phyloP scores from a whole-genome alignment of 805 yeast genomes.

The Tetrapisispora namnaoensis region DNA sequence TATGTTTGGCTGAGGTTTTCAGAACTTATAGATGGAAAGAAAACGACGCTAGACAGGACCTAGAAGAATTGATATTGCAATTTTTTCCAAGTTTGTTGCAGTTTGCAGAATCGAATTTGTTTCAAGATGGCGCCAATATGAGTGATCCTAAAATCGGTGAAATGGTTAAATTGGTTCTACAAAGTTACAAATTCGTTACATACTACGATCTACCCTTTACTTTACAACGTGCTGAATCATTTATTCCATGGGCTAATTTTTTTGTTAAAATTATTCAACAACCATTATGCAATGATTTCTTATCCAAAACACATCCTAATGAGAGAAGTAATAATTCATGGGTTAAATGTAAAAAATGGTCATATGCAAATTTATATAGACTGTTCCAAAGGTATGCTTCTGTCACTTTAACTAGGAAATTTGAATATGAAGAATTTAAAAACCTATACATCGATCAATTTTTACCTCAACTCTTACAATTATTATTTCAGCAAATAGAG shows the following conservation, averaged over 20 bases:
- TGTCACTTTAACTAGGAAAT: slow-evolving; percentile 35
- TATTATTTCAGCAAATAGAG: slow-evolving; percentile 57
- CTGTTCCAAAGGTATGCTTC: slow-evolving; percentile 66
- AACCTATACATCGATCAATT: slow-evolving; percentile 44
- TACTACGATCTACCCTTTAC: slow-evolving; percentile 61
- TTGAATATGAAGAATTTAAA: slow-evolving; percentile 53
- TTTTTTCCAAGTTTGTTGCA: slow-evolving; percentile 58
- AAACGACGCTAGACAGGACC: slow-evolving; percentile 42
- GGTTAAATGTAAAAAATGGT: slow-evolving; percentile 82
- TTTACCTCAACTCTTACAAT: slow-evolving; percentile 62
- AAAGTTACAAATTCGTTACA: slow-evolving; percentile 69
- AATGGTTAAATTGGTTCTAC: slow-evolving; percentile 62
- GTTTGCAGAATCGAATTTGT: slow-evolving; percentile 49
- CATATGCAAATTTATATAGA: slow-evolving; percentile 66
- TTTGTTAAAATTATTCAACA: slow-evolving; percentile 57
- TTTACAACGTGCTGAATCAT: slow-evolving; percentile 42
- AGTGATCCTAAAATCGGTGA: slow-evolving; percentile 44
- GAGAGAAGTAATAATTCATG: slow-evolving; percentile 51
- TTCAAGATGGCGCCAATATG: slow-evolving; percentile 30
- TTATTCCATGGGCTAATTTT: slow-evolving; percentile 65
- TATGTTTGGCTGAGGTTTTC: slow-evolving; percentile 60
- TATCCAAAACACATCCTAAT: slow-evolving; percentile 40
- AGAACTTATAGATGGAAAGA: slow-evolving; percentile 63
- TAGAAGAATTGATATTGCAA: slow-evolving; percentile 45
- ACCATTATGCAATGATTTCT: slow-evolving; percentile 33